These are phyloP conservation scores for Boletus subparvulus DNA, from an alignment of 768 basidiomycete genomes.

Conservation along the genomic window DNA sequence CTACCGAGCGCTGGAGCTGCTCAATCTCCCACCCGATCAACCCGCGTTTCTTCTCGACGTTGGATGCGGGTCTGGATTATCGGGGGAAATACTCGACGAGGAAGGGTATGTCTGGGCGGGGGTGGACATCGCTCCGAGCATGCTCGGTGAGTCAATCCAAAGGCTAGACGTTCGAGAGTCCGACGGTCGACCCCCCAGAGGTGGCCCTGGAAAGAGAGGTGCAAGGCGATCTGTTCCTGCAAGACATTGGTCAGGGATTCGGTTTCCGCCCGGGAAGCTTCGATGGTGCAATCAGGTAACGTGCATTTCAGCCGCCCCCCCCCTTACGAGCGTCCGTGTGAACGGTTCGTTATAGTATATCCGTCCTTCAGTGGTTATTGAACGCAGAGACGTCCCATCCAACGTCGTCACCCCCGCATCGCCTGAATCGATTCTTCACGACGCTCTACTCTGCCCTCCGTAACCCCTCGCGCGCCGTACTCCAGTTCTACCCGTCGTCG, in stretches of 20 bases:
- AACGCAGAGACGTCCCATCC: slow-evolving; percentile 93
- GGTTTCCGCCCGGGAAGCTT: slow-evolving; percentile 96
- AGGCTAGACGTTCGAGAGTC: neutral
- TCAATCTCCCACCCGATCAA: slow-evolving; percentile 76
- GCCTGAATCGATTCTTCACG: slow-evolving; percentile 85
- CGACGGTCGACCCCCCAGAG: slow-evolving; percentile 49
- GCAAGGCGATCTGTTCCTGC: slow-evolving; percentile 93
- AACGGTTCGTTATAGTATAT: slow-evolving; percentile 60
- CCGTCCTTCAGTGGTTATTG: slow-evolving; percentile 97
- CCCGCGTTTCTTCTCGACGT: slow-evolving; percentile 91
- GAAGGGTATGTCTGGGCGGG: slow-evolving; percentile 93
- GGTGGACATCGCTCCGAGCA: slow-evolving; percentile 92
- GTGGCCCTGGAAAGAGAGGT: slow-evolving; percentile 94
- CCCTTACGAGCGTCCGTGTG: neutral
- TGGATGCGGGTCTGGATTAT: slow-evolving; percentile 95
- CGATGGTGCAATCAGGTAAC: slow-evolving; percentile 94
- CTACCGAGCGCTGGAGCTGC: slow-evolving; percentile 87
- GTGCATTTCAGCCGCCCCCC: neutral
- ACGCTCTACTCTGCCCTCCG: slow-evolving; percentile 84
- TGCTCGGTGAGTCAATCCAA: slow-evolving; percentile 70
- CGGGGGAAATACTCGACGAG: slow-evolving; percentile 94
- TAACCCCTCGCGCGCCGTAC: slow-evolving; percentile 81
- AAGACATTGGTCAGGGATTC: slow-evolving; percentile 98
- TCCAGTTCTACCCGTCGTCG: slow-evolving; percentile 95
- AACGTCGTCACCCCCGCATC: slow-evolving; percentile 86